Conservation (phyloP, 768 basidiomycete genomes). For the Boletus edulis region DNA sequence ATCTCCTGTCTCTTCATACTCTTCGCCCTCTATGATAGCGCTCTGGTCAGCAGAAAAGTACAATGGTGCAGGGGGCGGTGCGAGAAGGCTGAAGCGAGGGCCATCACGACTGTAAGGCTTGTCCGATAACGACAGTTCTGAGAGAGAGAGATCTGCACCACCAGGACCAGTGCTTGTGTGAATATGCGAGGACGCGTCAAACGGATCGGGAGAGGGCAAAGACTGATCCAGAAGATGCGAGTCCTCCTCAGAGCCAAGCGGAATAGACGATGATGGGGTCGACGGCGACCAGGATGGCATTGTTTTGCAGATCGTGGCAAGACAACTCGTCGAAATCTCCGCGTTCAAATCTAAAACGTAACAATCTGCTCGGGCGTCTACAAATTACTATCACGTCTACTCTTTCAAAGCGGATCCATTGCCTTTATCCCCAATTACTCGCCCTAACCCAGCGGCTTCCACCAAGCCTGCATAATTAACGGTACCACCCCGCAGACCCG, state of each 20-base stretch:
- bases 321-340: background rate
- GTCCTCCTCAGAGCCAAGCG: slow-evolving; percentile 19
- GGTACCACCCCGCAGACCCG: slow-evolving; percentile 18
- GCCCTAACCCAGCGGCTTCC: slow-evolving; percentile 19
- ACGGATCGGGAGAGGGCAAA: slow-evolving; percentile 33
- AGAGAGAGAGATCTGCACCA: slow-evolving; percentile 53
- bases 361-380: background rate
- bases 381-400: background rate
- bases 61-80: slow-evolving; percentile 21
- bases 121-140: slow-evolving; percentile 50
- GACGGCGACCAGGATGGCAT: slow-evolving; percentile 32
- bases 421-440: background rate
- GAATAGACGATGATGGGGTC: slow-evolving; percentile 29
- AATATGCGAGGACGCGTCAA: slow-evolving; percentile 29
- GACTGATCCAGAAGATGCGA: slow-evolving; percentile 51
- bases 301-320: background rate
- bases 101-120: slow-evolving; percentile 25
- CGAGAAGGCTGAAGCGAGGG: slow-evolving; percentile 34
- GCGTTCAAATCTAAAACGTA: too few relatives aligned
- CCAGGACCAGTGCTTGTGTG: slow-evolving; percentile 37
- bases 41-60: slow-evolving; percentile 25
- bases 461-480: slow-evolving; percentile 17
- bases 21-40: slow-evolving; percentile 23
- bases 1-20: slow-evolving; percentile 15
- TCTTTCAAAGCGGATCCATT: slow-evolving; percentile 14